Conservation (phyloP, 352 stramenopile genomes). For the Blastocystis sp. region DNA sequence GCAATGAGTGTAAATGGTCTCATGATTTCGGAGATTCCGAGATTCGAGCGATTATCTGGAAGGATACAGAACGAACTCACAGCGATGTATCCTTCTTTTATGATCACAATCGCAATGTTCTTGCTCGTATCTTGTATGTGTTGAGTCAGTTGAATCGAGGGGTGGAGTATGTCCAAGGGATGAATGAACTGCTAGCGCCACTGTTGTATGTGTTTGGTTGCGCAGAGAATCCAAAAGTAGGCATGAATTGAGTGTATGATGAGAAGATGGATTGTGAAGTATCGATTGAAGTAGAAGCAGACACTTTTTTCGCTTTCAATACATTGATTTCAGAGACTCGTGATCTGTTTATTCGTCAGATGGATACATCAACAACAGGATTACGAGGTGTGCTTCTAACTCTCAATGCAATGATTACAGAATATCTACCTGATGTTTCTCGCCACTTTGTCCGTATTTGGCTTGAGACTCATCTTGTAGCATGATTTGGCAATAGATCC, state of each 20-base stretch:
- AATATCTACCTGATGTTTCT: not conserved
- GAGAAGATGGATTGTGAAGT: slow-evolving; percentile 67
- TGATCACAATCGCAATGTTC: slow-evolving; percentile 73
- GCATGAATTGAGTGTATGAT: not conserved
- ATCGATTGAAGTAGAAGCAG: slow-evolving; percentile 72
- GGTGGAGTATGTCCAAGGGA: slow-evolving; percentile 81
- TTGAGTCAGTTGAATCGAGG: slow-evolving; percentile 80
- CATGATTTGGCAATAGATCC: slow-evolving; percentile 73
- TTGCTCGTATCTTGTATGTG: slow-evolving; percentile 79
- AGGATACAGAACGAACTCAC: slow-evolving; percentile 79
- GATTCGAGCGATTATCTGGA: slow-evolving; percentile 77
- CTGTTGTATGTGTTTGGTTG: slow-evolving; percentile 76
- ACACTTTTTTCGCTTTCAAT: slow-evolving; percentile 80
- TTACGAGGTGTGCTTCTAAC: not conserved
- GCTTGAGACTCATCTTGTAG: not conserved
- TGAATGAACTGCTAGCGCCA: slow-evolving; percentile 82
- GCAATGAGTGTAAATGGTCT: slow-evolving; percentile 38
- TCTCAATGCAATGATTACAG: not conserved
- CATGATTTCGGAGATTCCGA: slow-evolving; percentile 65
- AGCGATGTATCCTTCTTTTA: slow-evolving; percentile 77
- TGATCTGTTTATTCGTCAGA: slow-evolving; percentile 75
- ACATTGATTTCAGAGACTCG: slow-evolving; percentile 76
- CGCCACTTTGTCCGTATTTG: not conserved
- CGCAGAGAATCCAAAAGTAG: slow-evolving; percentile 65
- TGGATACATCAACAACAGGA: slow-evolving; percentile 68